Percentiles rank a stretch among this genome's conserved stretches.
Evolutionary conservation across 1,139 yeast species (phyloP).

Genomic region (Pichia sp.): DNA sequence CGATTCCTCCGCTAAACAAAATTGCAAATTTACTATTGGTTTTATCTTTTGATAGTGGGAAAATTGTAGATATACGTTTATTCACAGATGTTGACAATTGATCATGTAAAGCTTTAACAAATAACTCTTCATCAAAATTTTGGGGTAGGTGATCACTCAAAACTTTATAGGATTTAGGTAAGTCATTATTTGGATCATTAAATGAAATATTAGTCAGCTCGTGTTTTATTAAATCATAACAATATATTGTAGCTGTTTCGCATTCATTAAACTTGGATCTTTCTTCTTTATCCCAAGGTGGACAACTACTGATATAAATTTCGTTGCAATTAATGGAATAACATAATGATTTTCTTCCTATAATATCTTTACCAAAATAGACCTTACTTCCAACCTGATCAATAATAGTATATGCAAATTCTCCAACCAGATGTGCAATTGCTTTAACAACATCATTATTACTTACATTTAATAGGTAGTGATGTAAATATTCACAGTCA

Average conservation of each 20-base stretch:
- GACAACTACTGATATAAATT: slow-evolving; percentile 41
- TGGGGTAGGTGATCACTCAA: not conserved
- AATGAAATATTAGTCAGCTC: slow-evolving; percentile 6
- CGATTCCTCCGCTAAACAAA: slow-evolving; percentile 90
- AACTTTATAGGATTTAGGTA: slow-evolving; percentile 15
- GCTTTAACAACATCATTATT: slow-evolving; percentile 31
- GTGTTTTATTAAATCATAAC: slow-evolving; percentile 29
- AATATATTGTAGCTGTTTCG: slow-evolving; percentile 41
- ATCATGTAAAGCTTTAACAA: slow-evolving; percentile 24
- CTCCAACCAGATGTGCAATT: slow-evolving; percentile 55
- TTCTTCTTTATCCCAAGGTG: slow-evolving; percentile 30
- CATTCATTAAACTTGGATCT: slow-evolving; percentile 43
- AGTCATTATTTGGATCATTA: slow-evolving; percentile 20
- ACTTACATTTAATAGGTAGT: slow-evolving; percentile 14
- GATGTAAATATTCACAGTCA: slow-evolving; percentile 43
- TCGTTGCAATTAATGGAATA: slow-evolving; percentile 33
- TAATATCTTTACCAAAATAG: slow-evolving; percentile 76
- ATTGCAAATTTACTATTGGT: slow-evolving; percentile 44
- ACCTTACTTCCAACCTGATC: slow-evolving; percentile 36
- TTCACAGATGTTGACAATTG: slow-evolving; percentile 38
- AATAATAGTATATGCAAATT: slow-evolving; percentile 61
- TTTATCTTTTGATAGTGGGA: slow-evolving; percentile 39
- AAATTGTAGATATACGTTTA: slow-evolving; percentile 50
- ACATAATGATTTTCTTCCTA: slow-evolving; percentile 76
- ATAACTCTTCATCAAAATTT: slow-evolving; percentile 3